A percentile compares a stretch with the other conserved stretches of the same genome.
These are phyloP conservation scores for Ophiocordyceps camponoti-floridani DNA, from an alignment of 2,329 filamentous ascomycete genomes.

Conservation along the genomic window DNA sequence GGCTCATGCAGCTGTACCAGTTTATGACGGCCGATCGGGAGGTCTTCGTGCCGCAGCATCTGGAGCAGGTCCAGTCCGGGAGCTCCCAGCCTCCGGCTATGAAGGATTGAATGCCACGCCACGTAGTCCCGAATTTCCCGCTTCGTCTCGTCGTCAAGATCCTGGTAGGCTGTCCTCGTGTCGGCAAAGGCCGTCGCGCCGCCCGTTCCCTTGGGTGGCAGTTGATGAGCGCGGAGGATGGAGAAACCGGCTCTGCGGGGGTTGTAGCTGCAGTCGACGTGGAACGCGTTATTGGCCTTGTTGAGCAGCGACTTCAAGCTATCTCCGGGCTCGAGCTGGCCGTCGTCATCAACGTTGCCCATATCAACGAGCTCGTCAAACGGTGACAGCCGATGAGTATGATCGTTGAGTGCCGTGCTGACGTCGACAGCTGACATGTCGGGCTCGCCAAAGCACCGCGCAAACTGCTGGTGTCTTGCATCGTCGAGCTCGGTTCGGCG, in stretches of 20 bases:
- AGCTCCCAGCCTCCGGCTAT: not conserved
- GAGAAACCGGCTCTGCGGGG: not conserved
- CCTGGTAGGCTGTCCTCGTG: not conserved
- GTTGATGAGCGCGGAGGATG: not conserved
- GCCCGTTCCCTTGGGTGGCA: not conserved
- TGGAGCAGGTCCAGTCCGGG: not conserved
- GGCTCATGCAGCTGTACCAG: constrained; percentile 1
- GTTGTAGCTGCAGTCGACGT: constrained; percentile 1
- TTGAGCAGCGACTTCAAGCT: not conserved
- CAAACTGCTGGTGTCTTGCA: not conserved
- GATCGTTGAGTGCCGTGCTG: not conserved
- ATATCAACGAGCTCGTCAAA: not conserved
- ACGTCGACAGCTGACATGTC: not conserved
- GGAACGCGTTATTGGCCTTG: constrained; percentile 1
- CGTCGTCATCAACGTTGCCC: not conserved
- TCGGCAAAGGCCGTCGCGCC: constrained; percentile 1
- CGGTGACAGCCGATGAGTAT: not conserved
- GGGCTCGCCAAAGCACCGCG: not conserved
- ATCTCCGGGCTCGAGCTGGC: not conserved
- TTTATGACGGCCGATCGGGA: not conserved
- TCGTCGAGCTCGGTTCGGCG: constrained; percentile 1
- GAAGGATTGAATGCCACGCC: not conserved
- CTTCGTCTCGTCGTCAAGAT: not conserved
- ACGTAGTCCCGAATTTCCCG: not conserved
- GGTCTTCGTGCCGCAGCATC: not conserved